These are phyloP conservation scores for Trypanosoma cruzi DNA, from an alignment of 208 protist species.

Conservation along the genomic window DNA sequence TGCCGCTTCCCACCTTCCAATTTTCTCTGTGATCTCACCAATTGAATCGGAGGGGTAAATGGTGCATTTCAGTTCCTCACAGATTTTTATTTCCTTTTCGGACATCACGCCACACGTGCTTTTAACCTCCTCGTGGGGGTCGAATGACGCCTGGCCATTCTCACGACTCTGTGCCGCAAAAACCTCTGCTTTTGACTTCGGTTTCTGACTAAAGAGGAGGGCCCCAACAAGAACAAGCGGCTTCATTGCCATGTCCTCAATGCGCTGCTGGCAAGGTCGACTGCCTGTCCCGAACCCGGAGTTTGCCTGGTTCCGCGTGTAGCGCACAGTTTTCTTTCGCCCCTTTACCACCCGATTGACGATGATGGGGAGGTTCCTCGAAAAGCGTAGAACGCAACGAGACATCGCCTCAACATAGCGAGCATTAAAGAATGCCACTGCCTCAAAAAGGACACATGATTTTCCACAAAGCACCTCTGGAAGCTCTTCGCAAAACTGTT, in stretches of 20 bases:
- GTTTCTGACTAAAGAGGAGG: conserved; percentile 58
- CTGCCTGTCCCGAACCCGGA: conserved; percentile 62
- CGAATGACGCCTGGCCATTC: background rate
- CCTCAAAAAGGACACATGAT: conserved; percentile 76
- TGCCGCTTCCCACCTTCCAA: conserved; percentile 74
- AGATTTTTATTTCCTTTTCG: conserved; percentile 53
- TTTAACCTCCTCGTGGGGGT: conserved; percentile 6
- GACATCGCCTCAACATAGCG: conserved; percentile 73
- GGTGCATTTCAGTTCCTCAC: conserved; percentile 66
- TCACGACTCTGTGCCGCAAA: background rate
- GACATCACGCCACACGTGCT: conserved; percentile 68
- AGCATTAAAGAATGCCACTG: conserved; percentile 79
- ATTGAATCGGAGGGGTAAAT: conserved; percentile 79
- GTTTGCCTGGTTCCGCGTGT: conserved; percentile 36
- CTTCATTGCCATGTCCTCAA: conserved; percentile 91
- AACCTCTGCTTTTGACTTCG: background rate
- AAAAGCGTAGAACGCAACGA: conserved; percentile 73
- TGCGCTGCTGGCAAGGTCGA: conserved; percentile 55
- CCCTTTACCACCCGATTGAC: conserved; percentile 78
- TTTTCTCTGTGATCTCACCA: conserved; percentile 64
- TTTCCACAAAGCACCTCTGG: conserved; percentile 68
- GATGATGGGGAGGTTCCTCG: conserved; percentile 80
- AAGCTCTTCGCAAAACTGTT: conserved; percentile 66
- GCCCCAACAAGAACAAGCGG: conserved; percentile 84
- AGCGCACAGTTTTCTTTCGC: conserved; percentile 49